Base-by-base conservation (phyloP, 768 basidiomycete species). In the Scleroderma bovista region DNA sequence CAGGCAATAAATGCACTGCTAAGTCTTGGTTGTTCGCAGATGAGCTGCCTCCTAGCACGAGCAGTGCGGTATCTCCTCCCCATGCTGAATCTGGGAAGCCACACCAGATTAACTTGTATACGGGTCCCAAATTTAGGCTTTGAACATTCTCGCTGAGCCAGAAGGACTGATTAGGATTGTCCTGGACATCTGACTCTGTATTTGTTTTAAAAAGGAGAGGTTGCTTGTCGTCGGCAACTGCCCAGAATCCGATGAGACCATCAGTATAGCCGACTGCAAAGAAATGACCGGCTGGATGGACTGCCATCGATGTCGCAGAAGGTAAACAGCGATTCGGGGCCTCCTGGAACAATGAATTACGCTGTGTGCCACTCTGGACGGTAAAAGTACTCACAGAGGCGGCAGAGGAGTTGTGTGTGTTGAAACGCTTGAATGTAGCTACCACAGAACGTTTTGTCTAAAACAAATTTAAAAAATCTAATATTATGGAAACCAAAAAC, bases 91-190 rank as follows among this genome's bases (percentile, higher is more conserved):
- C 82, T 0, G 83, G 72, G 64, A 85, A 91, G 1, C 79, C 77
- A 49, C 85, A 87, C 93, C 92, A 96, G 1, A 86, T 72, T 6
- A 94, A 71, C 62, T 88, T 93, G 75, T 88, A 92, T 31, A 96
- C 79, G 4, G 93, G 88, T 59, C 93, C 91, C 56, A 83, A 53
- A 62, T 53, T 19, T 67, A 59, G 23, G 31, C 51, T 45, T 16
- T 47, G 46, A 31, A 54, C 45, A 4, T 51, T 46, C 7, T 56
- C 41, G 7, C 51, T 9, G 26, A 9, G 26, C 26, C 41, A 15
- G 11, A 85, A 61, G 44, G 67, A 63, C 3, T 67, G 63, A 1
- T 70, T 65, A 58, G 84, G 72, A n/a, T 83, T 71, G n/a, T 72
- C 48, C 59, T 83, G 72, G 22, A 85, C 77, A 51, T 83, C 72